Percentiles rank a stretch among this genome's conserved stretches.
Conservation (phyloP, 192 early-diverging fungal species). For the Backusella australiensis region DNA sequence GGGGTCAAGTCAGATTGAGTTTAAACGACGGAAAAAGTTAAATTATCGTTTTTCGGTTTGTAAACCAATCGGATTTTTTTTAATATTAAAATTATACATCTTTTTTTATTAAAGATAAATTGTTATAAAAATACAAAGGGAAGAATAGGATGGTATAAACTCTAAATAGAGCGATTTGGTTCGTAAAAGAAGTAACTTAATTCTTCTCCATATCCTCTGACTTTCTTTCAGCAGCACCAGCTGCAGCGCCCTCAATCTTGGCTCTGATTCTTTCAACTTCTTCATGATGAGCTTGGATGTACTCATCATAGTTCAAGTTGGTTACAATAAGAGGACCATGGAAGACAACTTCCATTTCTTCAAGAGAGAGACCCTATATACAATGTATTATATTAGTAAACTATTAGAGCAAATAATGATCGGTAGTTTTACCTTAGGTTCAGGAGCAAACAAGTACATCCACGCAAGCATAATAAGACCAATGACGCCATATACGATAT, state of each 20-base stretch:
- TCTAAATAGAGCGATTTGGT: neutral
- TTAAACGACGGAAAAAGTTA: neutral
- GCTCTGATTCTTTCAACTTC: slow-evolving; percentile 19
- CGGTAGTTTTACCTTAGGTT: slow-evolving; percentile 2
- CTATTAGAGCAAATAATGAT: neutral
- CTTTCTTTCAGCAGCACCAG: neutral
- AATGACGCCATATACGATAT: slow-evolving; percentile 17
- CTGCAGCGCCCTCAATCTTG: slow-evolving; percentile 3
- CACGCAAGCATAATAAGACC: slow-evolving; percentile 13
- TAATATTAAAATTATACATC: neutral
- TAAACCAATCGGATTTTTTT: slow-evolving; percentile 5
- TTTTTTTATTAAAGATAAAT: neutral
- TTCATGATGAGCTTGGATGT: slow-evolving; percentile 17
- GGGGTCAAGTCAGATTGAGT: neutral
- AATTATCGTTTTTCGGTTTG: neutral
- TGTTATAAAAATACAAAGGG: slow-evolving; percentile 3
- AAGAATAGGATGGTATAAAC: neutral
- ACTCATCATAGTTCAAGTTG: slow-evolving; percentile 17
- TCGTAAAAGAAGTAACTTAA: neutral
- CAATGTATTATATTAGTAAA: neutral
- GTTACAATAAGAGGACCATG: slow-evolving; percentile 21
- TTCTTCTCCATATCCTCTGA: neutral
- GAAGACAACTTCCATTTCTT: slow-evolving; percentile 29
- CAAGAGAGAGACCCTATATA: slow-evolving; percentile 22
- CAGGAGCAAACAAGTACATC: slow-evolving; percentile 5